Percentiles rank a stretch among this genome's conserved stretches.
Evolutionary conservation across 2,329 filamentous ascomycete species (phyloP).

Genomic region (Pseudogymnoascus sp.): DNA sequence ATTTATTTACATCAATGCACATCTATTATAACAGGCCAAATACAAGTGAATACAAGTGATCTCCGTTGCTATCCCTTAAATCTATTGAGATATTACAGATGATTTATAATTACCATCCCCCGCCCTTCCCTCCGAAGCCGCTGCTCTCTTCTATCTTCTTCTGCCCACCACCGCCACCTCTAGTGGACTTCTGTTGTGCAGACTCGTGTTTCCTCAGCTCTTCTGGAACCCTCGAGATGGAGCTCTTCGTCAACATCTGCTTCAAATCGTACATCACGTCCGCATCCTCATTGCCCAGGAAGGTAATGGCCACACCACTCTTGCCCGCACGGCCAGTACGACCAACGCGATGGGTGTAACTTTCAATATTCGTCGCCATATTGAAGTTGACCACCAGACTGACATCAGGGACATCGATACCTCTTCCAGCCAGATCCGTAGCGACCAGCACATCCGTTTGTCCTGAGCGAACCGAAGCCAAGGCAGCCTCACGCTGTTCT

Average conservation of each 20-base stretch:
- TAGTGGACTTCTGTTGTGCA: slow-evolving; percentile 70
- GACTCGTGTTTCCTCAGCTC: slow-evolving; percentile 83
- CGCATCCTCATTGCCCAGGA: slow-evolving; percentile 80
- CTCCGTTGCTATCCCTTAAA: neutral
- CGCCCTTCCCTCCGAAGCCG: slow-evolving; percentile 31
- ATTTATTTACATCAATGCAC: slow-evolving; percentile 3
- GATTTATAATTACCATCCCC: slow-evolving; percentile 21
- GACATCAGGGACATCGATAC: slow-evolving; percentile 96
- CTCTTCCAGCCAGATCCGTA: slow-evolving; percentile 88
- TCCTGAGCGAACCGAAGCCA: slow-evolving; percentile 74
- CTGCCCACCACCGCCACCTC: slow-evolving; percentile 32
- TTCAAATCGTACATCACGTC: slow-evolving; percentile 92
- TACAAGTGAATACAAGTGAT: neutral
- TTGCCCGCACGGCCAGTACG: slow-evolving; percentile 96
- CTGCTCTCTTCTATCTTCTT: slow-evolving; percentile 38
- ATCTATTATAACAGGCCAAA: neutral
- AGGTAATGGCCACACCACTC: slow-evolving; percentile 91
- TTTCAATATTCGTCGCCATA: slow-evolving; percentile 89
- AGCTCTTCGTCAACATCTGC: slow-evolving; percentile 89
- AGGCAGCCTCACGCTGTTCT: slow-evolving; percentile 90
- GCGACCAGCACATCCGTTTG: slow-evolving; percentile 83
- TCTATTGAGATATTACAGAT: slow-evolving; percentile 2
- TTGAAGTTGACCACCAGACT: slow-evolving; percentile 97
- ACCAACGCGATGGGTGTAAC: slow-evolving; percentile 93
- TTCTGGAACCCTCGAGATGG: slow-evolving; percentile 81